Evolutionary conservation across 441 rosid species (phyloP).

Genomic region (Dalechampia spathulata): DNA sequence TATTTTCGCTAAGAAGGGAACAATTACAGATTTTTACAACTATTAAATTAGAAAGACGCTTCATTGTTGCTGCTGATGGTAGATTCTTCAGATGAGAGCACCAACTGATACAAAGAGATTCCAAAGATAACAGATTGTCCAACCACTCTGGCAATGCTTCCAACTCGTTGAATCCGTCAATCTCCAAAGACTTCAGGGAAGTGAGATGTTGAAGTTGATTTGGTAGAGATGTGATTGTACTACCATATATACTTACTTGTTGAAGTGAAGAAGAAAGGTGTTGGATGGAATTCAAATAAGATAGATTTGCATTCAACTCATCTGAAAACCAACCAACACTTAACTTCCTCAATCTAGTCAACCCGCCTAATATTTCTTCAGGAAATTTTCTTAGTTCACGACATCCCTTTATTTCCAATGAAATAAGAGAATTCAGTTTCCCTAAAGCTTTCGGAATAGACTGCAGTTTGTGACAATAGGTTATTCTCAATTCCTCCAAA

Average conservation of each 20-base stretch:
- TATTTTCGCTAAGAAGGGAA: neutral
- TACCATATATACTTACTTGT: constrained; percentile 8
- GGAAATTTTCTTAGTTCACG: neutral
- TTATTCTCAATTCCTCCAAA: constrained; percentile 4
- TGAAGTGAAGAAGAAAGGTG: constrained; percentile 12
- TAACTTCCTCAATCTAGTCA: constrained; percentile 14
- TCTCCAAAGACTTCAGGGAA: constrained; percentile 4
- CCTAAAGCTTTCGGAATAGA: constrained; percentile 9
- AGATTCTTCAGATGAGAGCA: constrained; percentile 13
- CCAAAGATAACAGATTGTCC: constrained; percentile 15
- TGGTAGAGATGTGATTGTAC: constrained; percentile 18
- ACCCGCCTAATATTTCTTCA: neutral
- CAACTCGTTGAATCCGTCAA: constrained; percentile 4
- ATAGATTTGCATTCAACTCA: constrained; percentile 17
- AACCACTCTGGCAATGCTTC: constrained; percentile 23
- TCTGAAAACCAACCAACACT: constrained; percentile 10
- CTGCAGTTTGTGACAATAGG: neutral
- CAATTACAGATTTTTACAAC: too few relatives aligned
- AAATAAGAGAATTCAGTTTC: constrained; percentile 3
- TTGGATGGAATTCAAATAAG: constrained; percentile 18
- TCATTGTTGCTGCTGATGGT: neutral
- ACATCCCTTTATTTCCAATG: neutral
- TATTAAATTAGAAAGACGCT: too few relatives aligned
- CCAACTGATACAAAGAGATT: neutral
- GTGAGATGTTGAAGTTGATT: constrained; percentile 20